Percentiles rank a stretch among this genome's conserved stretches.
phyloP scores from a whole-genome alignment of 345 rosid genomes.

The Moricandia moricandioides region DNA sequence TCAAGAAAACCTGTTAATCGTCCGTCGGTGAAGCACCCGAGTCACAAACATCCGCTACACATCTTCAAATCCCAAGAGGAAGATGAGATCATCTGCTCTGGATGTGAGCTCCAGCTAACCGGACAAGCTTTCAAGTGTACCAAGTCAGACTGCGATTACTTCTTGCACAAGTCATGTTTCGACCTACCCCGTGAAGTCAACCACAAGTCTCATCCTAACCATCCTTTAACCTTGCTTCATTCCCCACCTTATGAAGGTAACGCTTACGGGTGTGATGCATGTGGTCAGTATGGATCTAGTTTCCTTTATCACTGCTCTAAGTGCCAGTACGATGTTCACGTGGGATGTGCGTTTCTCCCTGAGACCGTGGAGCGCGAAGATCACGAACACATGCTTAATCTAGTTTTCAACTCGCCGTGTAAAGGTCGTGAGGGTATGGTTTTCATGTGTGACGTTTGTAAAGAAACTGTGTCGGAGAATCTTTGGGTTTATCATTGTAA shows the following conservation, averaged over 20 bases:
- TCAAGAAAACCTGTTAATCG: slow-evolving; percentile 16
- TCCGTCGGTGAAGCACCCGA: slow-evolving; percentile 20
- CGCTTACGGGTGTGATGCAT: slow-evolving; percentile 15
- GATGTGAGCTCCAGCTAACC: slow-evolving; percentile 18
- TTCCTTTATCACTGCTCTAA: slow-evolving; percentile 18
- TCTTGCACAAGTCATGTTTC: slow-evolving; percentile 33
- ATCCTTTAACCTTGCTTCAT: slow-evolving; percentile 6
- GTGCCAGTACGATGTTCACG: slow-evolving; percentile 22
- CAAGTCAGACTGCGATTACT: slow-evolving; percentile 26
- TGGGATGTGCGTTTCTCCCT: slow-evolving; percentile 20
- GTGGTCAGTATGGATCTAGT: slow-evolving; percentile 19
- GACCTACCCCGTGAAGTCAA: background rate
- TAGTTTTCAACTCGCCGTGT: slow-evolving; percentile 2
- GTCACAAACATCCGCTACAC: slow-evolving; percentile 27
- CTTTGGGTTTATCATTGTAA: background rate
- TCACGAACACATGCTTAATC: slow-evolving; percentile 20
- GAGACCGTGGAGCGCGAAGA: slow-evolving; percentile 7
- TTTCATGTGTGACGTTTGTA: slow-evolving; percentile 9
- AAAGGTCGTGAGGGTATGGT: slow-evolving; percentile 5
- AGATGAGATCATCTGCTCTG: slow-evolving; percentile 15
- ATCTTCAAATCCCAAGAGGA: background rate
- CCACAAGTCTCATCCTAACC: slow-evolving; percentile 25
- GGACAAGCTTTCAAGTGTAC: slow-evolving; percentile 30
- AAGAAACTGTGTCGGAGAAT: background rate
- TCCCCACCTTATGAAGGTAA: slow-evolving; percentile 8